A percentile compares a stretch with the other conserved stretches of the same genome.
Conservation (phyloP, 73 alveolate species). For the Breviolum minutum region DNA sequence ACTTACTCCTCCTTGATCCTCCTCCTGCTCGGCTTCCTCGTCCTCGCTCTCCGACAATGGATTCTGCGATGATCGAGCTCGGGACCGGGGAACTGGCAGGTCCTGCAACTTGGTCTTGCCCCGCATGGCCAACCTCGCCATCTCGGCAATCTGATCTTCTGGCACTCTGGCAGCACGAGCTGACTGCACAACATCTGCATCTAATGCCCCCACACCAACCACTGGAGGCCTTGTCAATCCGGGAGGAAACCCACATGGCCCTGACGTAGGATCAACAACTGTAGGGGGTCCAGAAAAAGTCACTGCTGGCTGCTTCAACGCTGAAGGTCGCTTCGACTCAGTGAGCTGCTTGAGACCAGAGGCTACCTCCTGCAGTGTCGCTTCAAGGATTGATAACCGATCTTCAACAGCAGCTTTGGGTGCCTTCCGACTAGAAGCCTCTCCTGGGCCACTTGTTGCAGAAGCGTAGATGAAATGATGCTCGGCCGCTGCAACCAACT, state of each 20-base stretch:
- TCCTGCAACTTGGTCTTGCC: constrained; percentile 1
- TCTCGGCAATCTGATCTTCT: neutral
- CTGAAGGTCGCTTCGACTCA: neutral
- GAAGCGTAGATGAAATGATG: neutral
- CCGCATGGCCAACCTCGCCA: neutral
- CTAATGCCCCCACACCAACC: neutral
- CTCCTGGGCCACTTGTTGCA: neutral
- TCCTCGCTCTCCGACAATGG: neutral
- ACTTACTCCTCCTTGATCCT: neutral
- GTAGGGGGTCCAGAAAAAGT: neutral
- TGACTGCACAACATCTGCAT: neutral
- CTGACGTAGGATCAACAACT: too few species aligned
- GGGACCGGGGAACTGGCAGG: neutral
- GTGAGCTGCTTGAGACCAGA: neutral
- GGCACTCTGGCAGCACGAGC: neutral
- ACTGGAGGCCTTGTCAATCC: neutral
- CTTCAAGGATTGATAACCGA: neutral
- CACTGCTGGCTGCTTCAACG: neutral
- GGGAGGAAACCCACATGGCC: neutral
- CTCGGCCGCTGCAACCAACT: neutral
- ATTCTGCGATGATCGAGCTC: neutral
- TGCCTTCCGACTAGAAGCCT: too few species aligned
- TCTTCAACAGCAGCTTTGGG: neutral
- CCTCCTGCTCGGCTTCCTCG: constrained; percentile 4
- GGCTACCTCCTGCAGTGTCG: neutral